These are phyloP conservation scores for Musa balbisiana DNA, from an alignment of 202 grass and related monocot genomes.

Conservation along the genomic window DNA sequence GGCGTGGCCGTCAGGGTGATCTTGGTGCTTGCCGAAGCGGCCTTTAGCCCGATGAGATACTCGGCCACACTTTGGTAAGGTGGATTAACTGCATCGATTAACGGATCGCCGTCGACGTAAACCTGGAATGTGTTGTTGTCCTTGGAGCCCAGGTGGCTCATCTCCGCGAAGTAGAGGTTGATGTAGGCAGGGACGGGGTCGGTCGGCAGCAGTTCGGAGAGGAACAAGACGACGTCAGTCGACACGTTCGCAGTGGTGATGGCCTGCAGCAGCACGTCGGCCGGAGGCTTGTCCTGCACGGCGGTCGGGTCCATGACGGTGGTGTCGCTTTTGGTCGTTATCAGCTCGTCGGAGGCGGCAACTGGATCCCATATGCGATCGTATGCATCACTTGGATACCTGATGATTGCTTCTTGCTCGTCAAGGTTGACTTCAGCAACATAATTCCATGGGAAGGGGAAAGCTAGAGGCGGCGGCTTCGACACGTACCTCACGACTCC, in stretches of 20 bases:
- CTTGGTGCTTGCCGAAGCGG: background rate
- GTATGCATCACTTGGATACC: background rate
- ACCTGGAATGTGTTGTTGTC: background rate
- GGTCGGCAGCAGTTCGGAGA: background rate
- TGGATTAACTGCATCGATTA: background rate
- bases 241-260: background rate
- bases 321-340: background rate
- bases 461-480: background rate
- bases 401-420: background rate
- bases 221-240: background rate
- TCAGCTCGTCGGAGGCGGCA: background rate
- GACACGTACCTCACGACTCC: background rate
- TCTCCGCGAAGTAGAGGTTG: constrained; percentile 1
- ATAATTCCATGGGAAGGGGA: background rate
- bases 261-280: background rate
- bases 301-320: background rate
- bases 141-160: background rate
- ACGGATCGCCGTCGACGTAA: background rate
- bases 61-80: background rate
- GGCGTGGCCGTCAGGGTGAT: background rate
- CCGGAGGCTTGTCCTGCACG: background rate
- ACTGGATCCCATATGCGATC: constrained; percentile 4
- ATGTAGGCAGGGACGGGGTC: background rate
- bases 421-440: background rate
- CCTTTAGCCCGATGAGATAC: background rate